A percentile compares a stretch with the other conserved stretches of the same genome.
Evolutionary conservation across 176 grass and related monocot genomes (phyloP).

Genomic region (Microstegium vimineum): DNA sequence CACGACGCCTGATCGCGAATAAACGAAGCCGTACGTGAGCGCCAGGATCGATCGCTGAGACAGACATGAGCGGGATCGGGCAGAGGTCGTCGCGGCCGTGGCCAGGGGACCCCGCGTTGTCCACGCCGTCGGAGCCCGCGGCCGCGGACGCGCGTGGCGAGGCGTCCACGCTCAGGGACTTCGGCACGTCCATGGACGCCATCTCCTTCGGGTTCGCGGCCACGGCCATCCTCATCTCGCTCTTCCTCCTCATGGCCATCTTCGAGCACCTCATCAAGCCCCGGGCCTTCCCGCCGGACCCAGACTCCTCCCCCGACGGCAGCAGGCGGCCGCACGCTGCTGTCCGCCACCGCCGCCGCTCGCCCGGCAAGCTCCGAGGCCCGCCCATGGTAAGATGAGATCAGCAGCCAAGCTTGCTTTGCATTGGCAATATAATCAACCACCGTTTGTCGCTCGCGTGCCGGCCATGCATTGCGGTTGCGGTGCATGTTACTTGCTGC

Average conservation of each 20-base stretch:
- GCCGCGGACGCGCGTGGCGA: slow-evolving; percentile 35
- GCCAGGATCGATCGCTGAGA: background rate
- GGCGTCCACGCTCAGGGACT: slow-evolving; percentile 56
- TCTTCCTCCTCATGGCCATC: slow-evolving; percentile 99
- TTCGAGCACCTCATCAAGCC: slow-evolving; percentile 97
- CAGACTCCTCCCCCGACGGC: slow-evolving; percentile 17
- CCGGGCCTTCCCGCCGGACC: slow-evolving; percentile 44
- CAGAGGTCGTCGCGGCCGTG: slow-evolving; percentile 51
- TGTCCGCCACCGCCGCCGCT: background rate
- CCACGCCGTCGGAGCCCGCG: slow-evolving; percentile 28
- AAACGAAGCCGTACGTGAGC: background rate
- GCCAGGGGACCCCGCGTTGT: slow-evolving; percentile 43
- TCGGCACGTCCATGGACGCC: slow-evolving; percentile 89
- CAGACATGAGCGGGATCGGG: slow-evolving; percentile 57
- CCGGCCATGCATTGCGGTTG: background rate
- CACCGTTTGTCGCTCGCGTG: background rate
- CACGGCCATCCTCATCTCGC: slow-evolving; percentile 84
- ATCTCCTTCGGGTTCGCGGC: slow-evolving; percentile 96
- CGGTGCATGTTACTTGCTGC: background rate
- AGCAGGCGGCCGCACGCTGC: background rate
- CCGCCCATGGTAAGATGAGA: slow-evolving; percentile 21
- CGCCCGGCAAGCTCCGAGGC: slow-evolving; percentile 45
- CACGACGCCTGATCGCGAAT: background rate
- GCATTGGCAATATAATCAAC: too few species aligned
- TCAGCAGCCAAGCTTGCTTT: background rate